Conservation (phyloP, 2,329 filamentous ascomycete species). For the Paramyrothecium roridum region DNA sequence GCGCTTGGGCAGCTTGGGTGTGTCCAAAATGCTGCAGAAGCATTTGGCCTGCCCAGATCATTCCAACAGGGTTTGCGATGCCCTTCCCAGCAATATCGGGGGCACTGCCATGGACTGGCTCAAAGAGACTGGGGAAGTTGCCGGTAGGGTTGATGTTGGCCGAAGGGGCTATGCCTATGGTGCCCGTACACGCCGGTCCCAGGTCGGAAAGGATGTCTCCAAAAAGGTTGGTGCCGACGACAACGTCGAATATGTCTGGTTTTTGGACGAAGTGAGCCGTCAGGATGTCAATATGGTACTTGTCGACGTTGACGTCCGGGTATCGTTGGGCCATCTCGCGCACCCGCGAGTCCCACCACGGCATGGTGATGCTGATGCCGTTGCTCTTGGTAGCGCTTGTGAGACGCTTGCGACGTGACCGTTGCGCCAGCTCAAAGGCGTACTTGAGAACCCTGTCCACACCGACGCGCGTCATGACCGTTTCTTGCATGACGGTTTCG, state of each 20-base stretch:
- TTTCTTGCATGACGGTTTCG: constrained; percentile 59
- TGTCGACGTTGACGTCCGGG: constrained; percentile 57
- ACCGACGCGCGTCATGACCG: constrained; percentile 59
- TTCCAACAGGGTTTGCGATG: constrained; percentile 71
- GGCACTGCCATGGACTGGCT: constrained; percentile 68
- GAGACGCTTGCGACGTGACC: constrained; percentile 54
- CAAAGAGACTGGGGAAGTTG: constrained; percentile 53
- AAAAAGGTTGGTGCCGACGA: constrained; percentile 61
- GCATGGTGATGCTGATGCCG: constrained; percentile 65
- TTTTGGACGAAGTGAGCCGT: constrained; percentile 61
- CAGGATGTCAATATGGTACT: constrained; percentile 67
- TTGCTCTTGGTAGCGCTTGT: constrained; percentile 68
- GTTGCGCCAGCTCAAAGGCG: constrained; percentile 60
- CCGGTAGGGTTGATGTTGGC: constrained; percentile 62
- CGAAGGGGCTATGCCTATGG: constrained; percentile 70
- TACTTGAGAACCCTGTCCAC: constrained; percentile 62
- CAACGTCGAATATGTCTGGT: constrained; percentile 57
- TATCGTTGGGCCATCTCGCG: constrained; percentile 51
- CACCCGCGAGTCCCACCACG: constrained; percentile 64
- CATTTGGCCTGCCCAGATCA: constrained; percentile 69
- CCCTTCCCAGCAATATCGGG: constrained; percentile 72
- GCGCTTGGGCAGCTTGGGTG: constrained; percentile 40
- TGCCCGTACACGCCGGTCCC: constrained; percentile 66
- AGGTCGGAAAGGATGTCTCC: constrained; percentile 71
- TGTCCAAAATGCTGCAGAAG: constrained; percentile 36